Percentiles rank a stretch among this genome's conserved stretches.
These are phyloP conservation scores for Mycena polygramma DNA, from an alignment of 768 basidiomycete genomes.

Conservation along the genomic window DNA sequence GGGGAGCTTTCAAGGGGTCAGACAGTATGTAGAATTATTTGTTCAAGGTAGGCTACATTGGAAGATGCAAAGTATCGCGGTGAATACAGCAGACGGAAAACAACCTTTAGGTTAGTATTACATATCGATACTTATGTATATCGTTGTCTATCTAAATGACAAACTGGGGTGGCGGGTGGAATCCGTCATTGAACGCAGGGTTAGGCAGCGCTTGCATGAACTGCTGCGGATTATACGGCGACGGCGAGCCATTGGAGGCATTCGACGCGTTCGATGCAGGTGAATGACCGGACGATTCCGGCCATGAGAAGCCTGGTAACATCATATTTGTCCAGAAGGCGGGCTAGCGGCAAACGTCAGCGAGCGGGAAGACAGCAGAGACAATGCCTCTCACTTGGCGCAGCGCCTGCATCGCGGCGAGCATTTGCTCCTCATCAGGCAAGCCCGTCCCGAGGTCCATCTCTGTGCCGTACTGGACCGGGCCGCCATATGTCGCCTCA, in stretches of 20 bases:
- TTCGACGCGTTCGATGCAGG: slow-evolving; percentile 36
- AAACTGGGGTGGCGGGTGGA: slow-evolving; percentile 43
- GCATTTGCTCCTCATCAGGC: slow-evolving; percentile 67
- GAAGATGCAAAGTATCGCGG: not conserved
- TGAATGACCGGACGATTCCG: slow-evolving; percentile 43
- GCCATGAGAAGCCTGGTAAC: slow-evolving; percentile 74
- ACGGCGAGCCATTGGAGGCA: slow-evolving; percentile 27
- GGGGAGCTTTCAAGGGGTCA: too few relatives aligned
- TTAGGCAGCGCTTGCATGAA: slow-evolving; percentile 22
- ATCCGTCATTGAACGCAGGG: slow-evolving; percentile 22
- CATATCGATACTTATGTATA: slow-evolving; percentile 16
- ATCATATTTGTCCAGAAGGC: slow-evolving; percentile 85
- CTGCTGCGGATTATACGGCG: slow-evolving; percentile 39
- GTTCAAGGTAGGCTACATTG: slow-evolving; percentile 10
- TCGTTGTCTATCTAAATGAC: slow-evolving; percentile 29
- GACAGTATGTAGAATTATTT: not conserved
- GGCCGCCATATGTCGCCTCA: slow-evolving; percentile 62
- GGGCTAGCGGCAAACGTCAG: slow-evolving; percentile 54
- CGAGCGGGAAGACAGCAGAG: not conserved
- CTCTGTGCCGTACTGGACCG: slow-evolving; percentile 54
- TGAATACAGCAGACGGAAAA: slow-evolving; percentile 6
- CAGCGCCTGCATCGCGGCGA: slow-evolving; percentile 81
- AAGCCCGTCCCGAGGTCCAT: slow-evolving; percentile 55
- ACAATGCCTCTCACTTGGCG: not conserved
- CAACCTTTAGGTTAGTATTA: slow-evolving; percentile 13